Percentiles rank a stretch among this genome's conserved stretches.
phyloP scores from a whole-genome alignment of 108 stramenopile species.

The Mediolabrus comicus region DNA sequence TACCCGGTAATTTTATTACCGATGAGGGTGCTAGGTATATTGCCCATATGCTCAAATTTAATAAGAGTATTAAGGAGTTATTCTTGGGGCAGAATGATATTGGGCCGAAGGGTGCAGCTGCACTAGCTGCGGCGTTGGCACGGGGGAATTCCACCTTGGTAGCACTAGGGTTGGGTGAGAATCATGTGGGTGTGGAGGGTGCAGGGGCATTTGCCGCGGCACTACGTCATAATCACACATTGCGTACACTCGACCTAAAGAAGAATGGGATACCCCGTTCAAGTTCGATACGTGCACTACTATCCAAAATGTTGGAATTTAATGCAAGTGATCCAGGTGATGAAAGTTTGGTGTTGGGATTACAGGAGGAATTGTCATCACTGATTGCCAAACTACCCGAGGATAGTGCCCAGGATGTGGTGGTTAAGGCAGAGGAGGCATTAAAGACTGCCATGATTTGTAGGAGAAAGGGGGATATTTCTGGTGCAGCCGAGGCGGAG shows the following conservation, averaged over 20 bases:
- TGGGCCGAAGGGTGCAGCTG: slow-evolving; percentile 40
- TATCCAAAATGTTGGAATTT: slow-evolving; percentile 45
- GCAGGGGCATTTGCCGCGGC: slow-evolving; percentile 44
- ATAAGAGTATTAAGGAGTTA: slow-evolving; percentile 33
- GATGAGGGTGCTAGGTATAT: slow-evolving; percentile 39
- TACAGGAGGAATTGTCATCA: slow-evolving; percentile 33
- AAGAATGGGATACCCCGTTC: slow-evolving; percentile 32
- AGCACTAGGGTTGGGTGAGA: slow-evolving; percentile 35
- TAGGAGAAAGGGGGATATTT: slow-evolving; percentile 29
- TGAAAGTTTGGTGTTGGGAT: slow-evolving; percentile 31
- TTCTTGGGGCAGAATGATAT: slow-evolving; percentile 41
- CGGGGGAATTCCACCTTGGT: slow-evolving; percentile 33
- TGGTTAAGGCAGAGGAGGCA: slow-evolving; percentile 38
- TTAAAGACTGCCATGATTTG: slow-evolving; percentile 39
- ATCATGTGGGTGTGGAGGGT: slow-evolving; percentile 39
- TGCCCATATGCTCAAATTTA: slow-evolving; percentile 42
- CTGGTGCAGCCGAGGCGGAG: slow-evolving; percentile 45
- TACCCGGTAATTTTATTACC: slow-evolving; percentile 31
- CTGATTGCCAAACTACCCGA: slow-evolving; percentile 27
- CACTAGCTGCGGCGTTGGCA: slow-evolving; percentile 27
- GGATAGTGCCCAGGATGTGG: slow-evolving; percentile 34
- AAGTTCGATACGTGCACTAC: slow-evolving; percentile 33
- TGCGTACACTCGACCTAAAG: slow-evolving; percentile 36
- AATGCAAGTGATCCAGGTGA: slow-evolving; percentile 42
- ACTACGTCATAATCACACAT: slow-evolving; percentile 37